Evolutionary conservation across 305 asterid genomes (phyloP).

Genomic region (Rubia tinctorum): DNA sequence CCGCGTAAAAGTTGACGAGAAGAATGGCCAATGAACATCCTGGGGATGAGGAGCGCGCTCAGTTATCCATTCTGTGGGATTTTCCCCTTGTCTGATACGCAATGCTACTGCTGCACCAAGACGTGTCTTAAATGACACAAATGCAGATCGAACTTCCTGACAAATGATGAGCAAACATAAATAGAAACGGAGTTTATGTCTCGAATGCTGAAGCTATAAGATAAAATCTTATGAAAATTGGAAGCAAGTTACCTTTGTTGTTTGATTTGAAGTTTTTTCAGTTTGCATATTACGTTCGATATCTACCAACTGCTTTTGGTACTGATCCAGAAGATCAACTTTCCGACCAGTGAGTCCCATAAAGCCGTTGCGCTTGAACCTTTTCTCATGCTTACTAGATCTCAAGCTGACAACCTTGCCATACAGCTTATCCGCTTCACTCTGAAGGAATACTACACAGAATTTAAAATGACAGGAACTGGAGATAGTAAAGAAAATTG

Average conservation of each 20-base stretch:
- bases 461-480: neutral
- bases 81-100: constrained; percentile 68
- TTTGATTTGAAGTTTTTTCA: constrained; percentile 45
- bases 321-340: constrained; percentile 51
- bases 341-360: constrained; percentile 61
- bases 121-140: constrained; percentile 91
- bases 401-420: constrained; percentile 49
- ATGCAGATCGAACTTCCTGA: constrained; percentile 92
- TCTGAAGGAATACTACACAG: constrained; percentile 35
- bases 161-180: neutral
- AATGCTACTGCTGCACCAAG: constrained; percentile 68
- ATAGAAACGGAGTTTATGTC: neutral
- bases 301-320: constrained; percentile 73
- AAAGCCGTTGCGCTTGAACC: constrained; percentile 49
- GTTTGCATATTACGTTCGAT: constrained; percentile 61
- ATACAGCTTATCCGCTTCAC: constrained; percentile 52
- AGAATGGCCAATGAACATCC: constrained; percentile 98
- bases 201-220: neutral
- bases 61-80: constrained; percentile 88
- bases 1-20: constrained; percentile 73
- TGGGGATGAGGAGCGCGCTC: constrained; percentile 94
- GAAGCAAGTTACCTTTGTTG: constrained; percentile 54
- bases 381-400: constrained; percentile 41
- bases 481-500: neutral
- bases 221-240: neutral